phyloP scores from a whole-genome alignment of 2,329 filamentous ascomycete species.

The Pseudogymnoascus sp. region DNA sequence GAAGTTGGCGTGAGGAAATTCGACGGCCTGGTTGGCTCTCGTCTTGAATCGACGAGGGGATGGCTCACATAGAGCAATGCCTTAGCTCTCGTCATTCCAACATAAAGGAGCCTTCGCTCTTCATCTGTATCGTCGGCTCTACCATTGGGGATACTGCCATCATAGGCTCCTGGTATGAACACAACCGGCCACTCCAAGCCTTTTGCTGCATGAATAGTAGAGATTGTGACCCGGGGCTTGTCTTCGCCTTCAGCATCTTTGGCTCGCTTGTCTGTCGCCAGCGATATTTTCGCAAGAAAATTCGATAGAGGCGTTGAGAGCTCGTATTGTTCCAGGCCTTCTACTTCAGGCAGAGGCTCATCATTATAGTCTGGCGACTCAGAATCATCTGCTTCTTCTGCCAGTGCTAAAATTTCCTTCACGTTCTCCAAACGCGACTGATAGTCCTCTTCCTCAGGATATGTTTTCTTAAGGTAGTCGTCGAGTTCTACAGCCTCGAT shows the following conservation, averaged over 20 bases:
- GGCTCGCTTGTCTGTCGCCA: constrained; percentile 72
- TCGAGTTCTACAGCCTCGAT: constrained; percentile 63
- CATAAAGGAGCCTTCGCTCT: constrained; percentile 82
- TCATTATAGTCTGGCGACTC: constrained; percentile 35
- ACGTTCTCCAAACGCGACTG: constrained; percentile 83
- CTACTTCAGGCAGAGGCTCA: constrained; percentile 57
- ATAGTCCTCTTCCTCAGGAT: constrained; percentile 65
- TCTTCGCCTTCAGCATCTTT: constrained; percentile 50
- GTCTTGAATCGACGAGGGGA: constrained; percentile 59
- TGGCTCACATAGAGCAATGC: constrained; percentile 79
- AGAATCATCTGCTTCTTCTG: constrained; percentile 48
- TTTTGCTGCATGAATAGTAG: constrained; percentile 93
- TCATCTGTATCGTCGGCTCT: constrained; percentile 80
- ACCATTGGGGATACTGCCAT: constrained; percentile 78
- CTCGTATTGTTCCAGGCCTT: constrained; percentile 61
- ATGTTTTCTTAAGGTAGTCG: constrained; percentile 63
- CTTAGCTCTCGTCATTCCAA: constrained; percentile 93
- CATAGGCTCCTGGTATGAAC: constrained; percentile 83
- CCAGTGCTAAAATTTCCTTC: constrained; percentile 76
- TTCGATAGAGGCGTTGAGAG: constrained; percentile 59
- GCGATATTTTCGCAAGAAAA: constrained; percentile 82
- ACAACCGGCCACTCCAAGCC: constrained; percentile 94
- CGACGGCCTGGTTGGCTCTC: constrained; percentile 59
- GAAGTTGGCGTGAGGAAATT: constrained; percentile 57
- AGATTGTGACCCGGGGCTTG: constrained; percentile 71